Base-by-base conservation (phyloP, 116 monocot genomes). In the Papilionanthe hybrid region DNA sequence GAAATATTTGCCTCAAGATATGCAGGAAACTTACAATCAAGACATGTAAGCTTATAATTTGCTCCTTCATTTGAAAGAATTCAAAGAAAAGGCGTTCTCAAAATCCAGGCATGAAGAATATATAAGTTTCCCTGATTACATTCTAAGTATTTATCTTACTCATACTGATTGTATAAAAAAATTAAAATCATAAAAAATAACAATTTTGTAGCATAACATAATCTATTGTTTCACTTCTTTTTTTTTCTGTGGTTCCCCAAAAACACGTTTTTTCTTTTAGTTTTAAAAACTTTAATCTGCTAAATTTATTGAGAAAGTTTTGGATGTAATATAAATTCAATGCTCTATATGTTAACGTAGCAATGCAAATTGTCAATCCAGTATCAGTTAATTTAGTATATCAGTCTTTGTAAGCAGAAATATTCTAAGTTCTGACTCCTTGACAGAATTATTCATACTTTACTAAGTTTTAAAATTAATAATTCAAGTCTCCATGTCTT, bases 381-480 rank as follows among this genome's bases (percentile, higher is more conserved):
- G 28, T 27, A 27, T 1, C 11, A 67, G 1, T 27, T 67, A 67
- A 1, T 67, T 67, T 67, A 22, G 4, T 1, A 57, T 67, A 9
- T 27, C 67, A 29, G 5, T 27, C 7, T 67, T 10, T 67, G 29
- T 27, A 27, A 25, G 67, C 28, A 67, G 9, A 27, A 67, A 67
- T 27, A 67, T 58, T 22, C 58, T 18, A 58, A 22, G 22, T 58
- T n/a, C 22, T n/a, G 20, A 58, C 6, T 18, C 58, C 19, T 58
- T 58, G 9, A 67, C 28, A 27, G 10, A 29, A 67, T 25, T 67
- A 29, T 29, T 27, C 67, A 67, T 67, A 28, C 29, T 29, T 58
- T 32, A 68, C 32, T 32, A 68, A 28, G 32, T 68, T 68, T 68
- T 68, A 68, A 63, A 68, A 68, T 68, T 29, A 68, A 68, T 9